Evolutionary conservation across 1,284 basidiomycete genomes (phyloP).

Genomic region (Hemileia vastatrix): DNA sequence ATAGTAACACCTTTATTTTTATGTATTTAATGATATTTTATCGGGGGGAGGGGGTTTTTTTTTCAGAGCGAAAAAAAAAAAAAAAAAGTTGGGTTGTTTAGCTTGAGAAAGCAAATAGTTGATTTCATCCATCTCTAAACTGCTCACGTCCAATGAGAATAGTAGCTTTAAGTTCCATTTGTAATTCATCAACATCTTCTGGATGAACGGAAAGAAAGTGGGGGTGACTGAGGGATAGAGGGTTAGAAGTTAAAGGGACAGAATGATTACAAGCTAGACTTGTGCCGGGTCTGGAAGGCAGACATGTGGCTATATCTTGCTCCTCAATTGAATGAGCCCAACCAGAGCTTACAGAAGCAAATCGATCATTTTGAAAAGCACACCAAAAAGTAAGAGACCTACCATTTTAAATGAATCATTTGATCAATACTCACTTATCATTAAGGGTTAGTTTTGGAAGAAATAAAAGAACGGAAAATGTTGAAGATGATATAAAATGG

Average conservation of each 20-base stretch:
- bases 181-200: constrained; percentile 14
- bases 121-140: too few relatives aligned
- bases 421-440: background rate
- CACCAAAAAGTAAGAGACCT: constrained; percentile 14
- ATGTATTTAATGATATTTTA: too few relatives aligned
- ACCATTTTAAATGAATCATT: background rate
- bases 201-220: constrained; percentile 12
- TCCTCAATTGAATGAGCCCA: constrained; percentile 15
- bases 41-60: too few relatives aligned
- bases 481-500: background rate
- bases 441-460: background rate
- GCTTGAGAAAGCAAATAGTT: too few relatives aligned
- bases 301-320: constrained; percentile 12
- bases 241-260: constrained; percentile 1
- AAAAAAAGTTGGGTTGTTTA: too few relatives aligned
- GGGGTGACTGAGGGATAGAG: constrained; percentile 12
- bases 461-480: background rate
- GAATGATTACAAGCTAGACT: background rate
- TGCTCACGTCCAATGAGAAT: constrained; percentile 10
- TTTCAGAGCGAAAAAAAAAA: too few relatives aligned
- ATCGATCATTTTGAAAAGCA: constrained; percentile 17
- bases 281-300: constrained; percentile 5
- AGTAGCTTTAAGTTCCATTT: constrained; percentile 14
- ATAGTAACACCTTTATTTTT: too few relatives aligned
- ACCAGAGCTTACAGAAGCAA: constrained; percentile 11